Evolutionary conservation across 305 asterid species (phyloP).

Genomic region (Fraxinus sp.): DNA sequence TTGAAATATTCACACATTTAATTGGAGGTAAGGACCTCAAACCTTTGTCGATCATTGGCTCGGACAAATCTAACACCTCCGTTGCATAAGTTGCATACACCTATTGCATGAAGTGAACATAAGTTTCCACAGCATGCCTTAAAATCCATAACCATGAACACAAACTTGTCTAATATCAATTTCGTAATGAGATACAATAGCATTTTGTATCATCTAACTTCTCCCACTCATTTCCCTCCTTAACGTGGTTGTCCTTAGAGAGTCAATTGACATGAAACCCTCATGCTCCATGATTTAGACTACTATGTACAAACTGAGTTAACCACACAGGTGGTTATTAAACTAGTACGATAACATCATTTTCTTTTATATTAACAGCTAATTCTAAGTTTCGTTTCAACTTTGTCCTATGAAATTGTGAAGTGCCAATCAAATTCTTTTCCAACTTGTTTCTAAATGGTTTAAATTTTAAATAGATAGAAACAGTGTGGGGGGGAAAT

Average conservation of each 20-base stretch:
- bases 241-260: not conserved
- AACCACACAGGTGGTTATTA: not conserved
- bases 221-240: not conserved
- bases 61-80: conserved; percentile 92
- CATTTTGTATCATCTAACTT: not conserved
- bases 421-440: not conserved
- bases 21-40: conserved; percentile 20
- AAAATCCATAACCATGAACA: not conserved
- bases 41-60: conserved; percentile 70
- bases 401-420: not conserved
- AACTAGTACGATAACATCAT: not conserved
- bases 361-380: not conserved
- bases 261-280: not conserved
- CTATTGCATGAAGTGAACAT: conserved; percentile 34
- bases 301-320: not conserved
- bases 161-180: not conserved
- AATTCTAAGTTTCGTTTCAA: not conserved
- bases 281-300: not conserved
- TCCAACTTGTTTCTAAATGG: not conserved
- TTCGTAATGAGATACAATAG: not conserved
- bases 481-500: not conserved
- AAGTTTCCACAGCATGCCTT: not conserved
- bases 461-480: not conserved
- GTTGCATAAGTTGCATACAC: conserved; percentile 90
- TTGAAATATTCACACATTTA: not conserved